Percentiles rank a stretch among this genome's conserved stretches.
These are phyloP conservation scores for Clonostachys sp. DNA, from an alignment of 2,329 filamentous ascomycete species.

Conservation along the genomic window DNA sequence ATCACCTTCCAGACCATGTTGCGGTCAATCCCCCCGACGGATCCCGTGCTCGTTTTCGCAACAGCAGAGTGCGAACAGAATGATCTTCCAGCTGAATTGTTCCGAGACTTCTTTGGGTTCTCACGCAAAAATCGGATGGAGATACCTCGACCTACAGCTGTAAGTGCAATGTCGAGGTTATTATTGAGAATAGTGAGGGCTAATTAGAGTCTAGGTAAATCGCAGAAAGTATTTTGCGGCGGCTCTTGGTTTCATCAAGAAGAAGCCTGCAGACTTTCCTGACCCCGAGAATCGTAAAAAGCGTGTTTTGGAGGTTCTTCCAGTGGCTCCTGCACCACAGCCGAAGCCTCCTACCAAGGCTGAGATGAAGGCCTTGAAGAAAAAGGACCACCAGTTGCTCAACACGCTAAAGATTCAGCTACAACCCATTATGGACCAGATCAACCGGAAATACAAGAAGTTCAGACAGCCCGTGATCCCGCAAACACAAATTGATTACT, in stretches of 20 bases:
- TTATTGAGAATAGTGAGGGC: neutral
- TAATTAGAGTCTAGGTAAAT: conserved; percentile 32
- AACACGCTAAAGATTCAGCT: conserved; percentile 86
- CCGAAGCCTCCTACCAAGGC: conserved; percentile 67
- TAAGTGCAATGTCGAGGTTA: conserved; percentile 26
- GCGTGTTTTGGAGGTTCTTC: conserved; percentile 72
- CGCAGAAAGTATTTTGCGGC: conserved; percentile 77
- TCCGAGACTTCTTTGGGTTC: conserved; percentile 80
- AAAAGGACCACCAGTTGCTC: conserved; percentile 76
- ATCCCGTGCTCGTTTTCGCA: conserved; percentile 84
- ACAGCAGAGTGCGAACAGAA: conserved; percentile 68
- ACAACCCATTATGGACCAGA: conserved; percentile 95
- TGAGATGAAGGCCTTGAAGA: conserved; percentile 74
- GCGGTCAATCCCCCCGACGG: conserved; percentile 78
- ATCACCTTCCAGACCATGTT: conserved; percentile 82
- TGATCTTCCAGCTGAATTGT: conserved; percentile 56
- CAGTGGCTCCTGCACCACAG: conserved; percentile 69
- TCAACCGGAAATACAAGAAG: conserved; percentile 83
- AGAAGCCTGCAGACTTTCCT: conserved; percentile 79
- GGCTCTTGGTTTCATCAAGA: conserved; percentile 72
- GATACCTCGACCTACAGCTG: conserved; percentile 62
- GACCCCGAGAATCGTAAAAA: conserved; percentile 84
- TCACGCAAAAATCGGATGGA: conserved; percentile 73
- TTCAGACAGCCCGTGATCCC: conserved; percentile 80
- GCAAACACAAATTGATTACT: conserved; percentile 68